phyloP scores from a whole-genome alignment of 371 early-diverging fungal species.

The Mortierella sp. region DNA sequence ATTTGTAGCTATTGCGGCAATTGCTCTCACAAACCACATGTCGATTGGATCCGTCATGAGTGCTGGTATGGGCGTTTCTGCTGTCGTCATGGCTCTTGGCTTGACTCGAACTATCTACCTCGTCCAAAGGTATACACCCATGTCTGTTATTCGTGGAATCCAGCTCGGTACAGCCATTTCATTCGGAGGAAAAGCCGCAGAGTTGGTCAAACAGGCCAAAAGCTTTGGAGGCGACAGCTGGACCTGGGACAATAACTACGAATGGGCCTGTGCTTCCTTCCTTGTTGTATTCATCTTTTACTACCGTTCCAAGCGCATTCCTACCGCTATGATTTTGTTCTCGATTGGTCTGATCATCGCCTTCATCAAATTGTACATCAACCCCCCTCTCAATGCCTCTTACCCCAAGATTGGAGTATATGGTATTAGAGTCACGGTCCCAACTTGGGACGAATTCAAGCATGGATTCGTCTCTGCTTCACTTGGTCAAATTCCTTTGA shows the following conservation, averaged over 20 bases:
- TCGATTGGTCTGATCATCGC: slow-evolving; percentile 79
- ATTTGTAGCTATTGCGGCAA: slow-evolving; percentile 82
- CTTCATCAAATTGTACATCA: slow-evolving; percentile 56
- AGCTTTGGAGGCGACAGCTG: slow-evolving; percentile 61
- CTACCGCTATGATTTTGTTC: slow-evolving; percentile 82
- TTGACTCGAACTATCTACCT: slow-evolving; percentile 78
- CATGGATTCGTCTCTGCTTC: slow-evolving; percentile 84
- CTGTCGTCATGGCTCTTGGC: slow-evolving; percentile 76
- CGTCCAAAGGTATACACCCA: slow-evolving; percentile 79
- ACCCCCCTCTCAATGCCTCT: slow-evolving; percentile 37
- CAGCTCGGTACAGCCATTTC: slow-evolving; percentile 90
- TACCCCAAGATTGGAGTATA: slow-evolving; percentile 69
- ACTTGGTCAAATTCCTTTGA: slow-evolving; percentile 91
- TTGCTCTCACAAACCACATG: slow-evolving; percentile 81
- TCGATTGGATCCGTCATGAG: slow-evolving; percentile 79
- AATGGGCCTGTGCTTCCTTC: slow-evolving; percentile 78
- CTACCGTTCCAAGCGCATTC: slow-evolving; percentile 70
- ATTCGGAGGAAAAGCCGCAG: slow-evolving; percentile 80
- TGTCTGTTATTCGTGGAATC: slow-evolving; percentile 86
- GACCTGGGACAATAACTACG: slow-evolving; percentile 85
- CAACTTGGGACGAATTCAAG: slow-evolving; percentile 75
- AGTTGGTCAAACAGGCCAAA: slow-evolving; percentile 61
- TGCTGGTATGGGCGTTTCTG: slow-evolving; percentile 82
- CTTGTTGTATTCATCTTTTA: slow-evolving; percentile 78
- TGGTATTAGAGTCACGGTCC: slow-evolving; percentile 70